Evolutionary conservation across 1,284 basidiomycete species (phyloP).

Genomic region (Ganoderma multipileum): DNA sequence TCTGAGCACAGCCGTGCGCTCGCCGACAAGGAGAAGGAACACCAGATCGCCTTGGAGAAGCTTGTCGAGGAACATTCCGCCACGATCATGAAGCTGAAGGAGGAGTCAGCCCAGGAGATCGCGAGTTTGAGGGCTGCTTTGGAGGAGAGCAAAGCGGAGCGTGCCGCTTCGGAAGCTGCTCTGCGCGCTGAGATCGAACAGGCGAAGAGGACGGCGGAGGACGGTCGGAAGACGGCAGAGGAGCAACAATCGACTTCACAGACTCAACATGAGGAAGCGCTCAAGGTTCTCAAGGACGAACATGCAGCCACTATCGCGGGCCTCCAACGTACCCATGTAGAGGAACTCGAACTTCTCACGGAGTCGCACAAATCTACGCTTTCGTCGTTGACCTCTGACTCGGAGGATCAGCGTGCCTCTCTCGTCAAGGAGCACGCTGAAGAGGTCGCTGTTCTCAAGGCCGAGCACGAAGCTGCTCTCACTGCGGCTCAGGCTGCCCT

Average conservation of each 20-base stretch:
- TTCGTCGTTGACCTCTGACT: conserved; percentile 32
- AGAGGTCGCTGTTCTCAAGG: conserved; percentile 48
- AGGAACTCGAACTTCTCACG: conserved; percentile 56
- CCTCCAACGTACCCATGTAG: conserved; percentile 59
- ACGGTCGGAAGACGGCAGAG: conserved; percentile 41
- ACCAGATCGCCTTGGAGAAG: conserved; percentile 47
- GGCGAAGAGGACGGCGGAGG: conserved; percentile 42
- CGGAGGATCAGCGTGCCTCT: conserved; percentile 37
- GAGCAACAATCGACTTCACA: conserved; percentile 42
- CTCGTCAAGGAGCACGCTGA: conserved; percentile 47
- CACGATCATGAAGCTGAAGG: conserved; percentile 52
- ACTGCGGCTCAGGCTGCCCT: conserved; percentile 51
- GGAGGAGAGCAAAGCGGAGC: conserved; percentile 53
- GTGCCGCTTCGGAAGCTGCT: conserved; percentile 45
- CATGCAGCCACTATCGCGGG: conserved; percentile 63
- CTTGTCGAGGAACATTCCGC: conserved; percentile 47
- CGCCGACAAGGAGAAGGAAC: conserved; percentile 63
- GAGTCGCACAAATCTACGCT: conserved; percentile 50
- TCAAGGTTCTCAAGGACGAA: conserved; percentile 38
- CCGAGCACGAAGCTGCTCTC: conserved; percentile 55
- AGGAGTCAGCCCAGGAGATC: conserved; percentile 57
- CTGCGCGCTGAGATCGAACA: conserved; percentile 58
- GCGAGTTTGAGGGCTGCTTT: conserved; percentile 56
- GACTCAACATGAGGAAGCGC: conserved; percentile 57
- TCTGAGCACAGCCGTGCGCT: conserved; percentile 60